Conservation (phyloP, 192 early-diverging fungal species). For the Coemansia pectinata region DNA sequence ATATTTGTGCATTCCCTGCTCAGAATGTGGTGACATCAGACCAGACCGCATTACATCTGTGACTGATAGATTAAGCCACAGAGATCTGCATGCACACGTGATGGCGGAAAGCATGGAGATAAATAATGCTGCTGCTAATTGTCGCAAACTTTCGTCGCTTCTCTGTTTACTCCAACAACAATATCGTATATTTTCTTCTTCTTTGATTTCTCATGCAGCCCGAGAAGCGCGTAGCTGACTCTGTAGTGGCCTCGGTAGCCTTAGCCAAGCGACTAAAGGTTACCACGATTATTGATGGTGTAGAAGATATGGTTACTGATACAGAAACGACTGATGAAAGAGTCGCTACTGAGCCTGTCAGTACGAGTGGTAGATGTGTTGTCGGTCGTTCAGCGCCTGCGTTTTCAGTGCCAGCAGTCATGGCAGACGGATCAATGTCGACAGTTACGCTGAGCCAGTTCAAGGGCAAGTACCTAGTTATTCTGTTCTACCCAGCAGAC, state of each 20-base stretch:
- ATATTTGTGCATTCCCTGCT: background rate
- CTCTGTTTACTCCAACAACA: background rate
- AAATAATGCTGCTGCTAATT: background rate
- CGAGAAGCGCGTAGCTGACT: background rate
- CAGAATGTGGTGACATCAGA: background rate
- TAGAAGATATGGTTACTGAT: background rate
- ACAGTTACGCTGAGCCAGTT: constrained; percentile 6
- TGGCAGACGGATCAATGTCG: background rate
- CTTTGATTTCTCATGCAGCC: background rate
- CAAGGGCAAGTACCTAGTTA: constrained; percentile 57
- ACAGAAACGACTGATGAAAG: background rate
- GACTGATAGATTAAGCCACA: background rate
- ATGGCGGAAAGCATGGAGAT: background rate
- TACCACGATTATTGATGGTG: background rate
- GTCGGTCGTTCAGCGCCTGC: constrained; percentile 8
- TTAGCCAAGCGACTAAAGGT: constrained; percentile 6
- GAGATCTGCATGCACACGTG: background rate
- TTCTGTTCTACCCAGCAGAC: constrained; percentile 87
- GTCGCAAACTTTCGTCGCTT: background rate
- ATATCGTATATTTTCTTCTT: background rate
- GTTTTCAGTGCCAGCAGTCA: constrained; percentile 12
- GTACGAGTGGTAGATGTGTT: background rate
- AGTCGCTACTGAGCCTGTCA: background rate
- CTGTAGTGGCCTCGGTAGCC: background rate
- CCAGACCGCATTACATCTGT: background rate